A percentile compares a stretch with the other conserved stretches of the same genome.
Evolutionary conservation across 164 flowering plant species (phyloP).

Genomic region (Hamamelis virginiana): DNA sequence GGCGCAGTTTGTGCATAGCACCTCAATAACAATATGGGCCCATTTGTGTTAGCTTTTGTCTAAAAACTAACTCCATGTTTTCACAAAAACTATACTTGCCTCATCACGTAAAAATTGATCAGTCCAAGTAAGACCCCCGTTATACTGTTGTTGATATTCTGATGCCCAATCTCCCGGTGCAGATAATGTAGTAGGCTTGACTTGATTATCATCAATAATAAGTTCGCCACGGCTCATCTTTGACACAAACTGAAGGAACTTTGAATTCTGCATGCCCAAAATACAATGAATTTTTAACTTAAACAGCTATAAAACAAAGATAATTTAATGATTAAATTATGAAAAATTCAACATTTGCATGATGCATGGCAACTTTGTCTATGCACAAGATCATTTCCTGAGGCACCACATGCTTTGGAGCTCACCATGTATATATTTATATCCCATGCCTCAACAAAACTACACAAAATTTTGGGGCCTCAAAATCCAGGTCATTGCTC

Average conservation of each 20-base stretch:
- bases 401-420: too few relatives aligned
- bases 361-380: not conserved
- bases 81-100: conserved; percentile 33
- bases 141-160: conserved; percentile 74
- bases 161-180: conserved; percentile 78
- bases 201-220: conserved; percentile 88
- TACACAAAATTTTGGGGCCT: too few relatives aligned
- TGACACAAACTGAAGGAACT: conserved; percentile 94
- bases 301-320: not conserved
- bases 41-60: too few relatives aligned
- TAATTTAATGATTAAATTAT: not conserved
- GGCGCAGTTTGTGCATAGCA: not conserved
- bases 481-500: too few relatives aligned
- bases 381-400: not conserved
- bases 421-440: too few relatives aligned
- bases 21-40: not conserved
- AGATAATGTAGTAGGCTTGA: conserved; percentile 49
- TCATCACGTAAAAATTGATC: conserved; percentile 61
- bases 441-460: too few relatives aligned
- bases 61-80: not conserved
- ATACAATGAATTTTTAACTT: not conserved
- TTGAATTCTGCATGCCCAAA: conserved; percentile 66
- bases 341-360: not conserved
- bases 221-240: conserved; percentile 99
- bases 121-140: conserved; percentile 62